Evolutionary conservation across 345 rosid genomes (phyloP), one percentile per base, ranked within the genome.

Genomic region (Brassica carinata): DNA sequence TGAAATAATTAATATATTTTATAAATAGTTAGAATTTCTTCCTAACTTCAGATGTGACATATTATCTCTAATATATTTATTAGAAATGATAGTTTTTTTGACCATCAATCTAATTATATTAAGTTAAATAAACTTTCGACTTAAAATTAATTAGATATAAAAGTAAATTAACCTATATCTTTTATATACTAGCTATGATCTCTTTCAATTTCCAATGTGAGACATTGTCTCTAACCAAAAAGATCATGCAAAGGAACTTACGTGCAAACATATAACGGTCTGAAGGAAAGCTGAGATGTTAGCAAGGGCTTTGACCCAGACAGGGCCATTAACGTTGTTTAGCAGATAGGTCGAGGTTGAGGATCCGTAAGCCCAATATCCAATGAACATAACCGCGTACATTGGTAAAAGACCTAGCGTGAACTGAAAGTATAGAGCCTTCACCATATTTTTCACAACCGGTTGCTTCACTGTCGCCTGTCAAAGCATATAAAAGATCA

Each of bases 261-360:
- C 99, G 30, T 92, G 98, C 55, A 93, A 86, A 29, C 97, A 83
- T 55, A 96, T 92, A 85, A 93, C 92, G 0, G 97, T 84, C 48
- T 96, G 99, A 69, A 96, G 88, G 83, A 92, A 88, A 65, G 97
- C 98, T 0, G 93, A 76, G 34, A 93, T 72, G 72, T 93, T 93
- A 66, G 95, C 99, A 26, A 87, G 14, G 3, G 91, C 84, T 89
- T 90, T 96, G 64, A 92, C 75, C 99, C 98, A 93, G 64, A 85
- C 83, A 0, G 97, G 97, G 33, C 99, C 99, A 18, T 9, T 85
- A 62, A 86, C 88, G 2, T 67, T 67, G 73, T 69, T 45, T 7
- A 69, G 73, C 2, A 69, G 38, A 69, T 69, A 69, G 23, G 73
- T 69, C 2, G 73, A 48, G 59, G 73, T 48, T 7, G 73, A 69